Evolutionary conservation across 805 yeast genomes (phyloP), one percentile per base, ranked within the genome.

Genomic region (Ogataea saltuana): DNA sequence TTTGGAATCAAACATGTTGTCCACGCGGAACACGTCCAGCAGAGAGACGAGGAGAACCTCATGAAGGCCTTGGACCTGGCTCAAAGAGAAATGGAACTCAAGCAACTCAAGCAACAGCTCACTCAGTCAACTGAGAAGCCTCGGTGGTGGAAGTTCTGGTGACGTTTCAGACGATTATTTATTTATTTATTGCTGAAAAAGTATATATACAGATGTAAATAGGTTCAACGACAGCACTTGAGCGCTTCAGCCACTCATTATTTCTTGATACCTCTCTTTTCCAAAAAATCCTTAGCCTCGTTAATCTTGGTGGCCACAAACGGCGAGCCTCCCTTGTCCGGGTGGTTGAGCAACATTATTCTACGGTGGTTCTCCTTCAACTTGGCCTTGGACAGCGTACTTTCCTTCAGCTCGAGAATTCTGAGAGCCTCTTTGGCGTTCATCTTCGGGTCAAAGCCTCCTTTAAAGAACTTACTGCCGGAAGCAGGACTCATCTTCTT

Each of bases 401-500:
- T 70, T 61, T 85, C 93, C 51, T 77, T 81, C 55, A 89, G 70
- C 57, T 84, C 85, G 54, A 91, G 75, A 22, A 91, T 86, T 60
- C 80, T 89, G 48, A 89, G 72, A 3, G 97, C 97, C 62, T 91
- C 99, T 54, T 78, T 83, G 33, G 90, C 83, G 45, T 77, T 75
- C 96, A 91, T 88, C 64, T 91, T 93, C n/a, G 78, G 64, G 27
- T 90, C 97, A 67, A 91, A 91, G 1, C 96, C 88, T 44, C 98
- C 99, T 61, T 82, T 88, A 60, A 74, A 69, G 59, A 82, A 91
- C 16, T 84, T 80, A 51, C 80, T 77, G 44, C 73, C 71, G 17
- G 76, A 61, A 29, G 88, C 85, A n/a, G 88, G 85, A 49, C 81
- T 84, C 29, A 71, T 65, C 49, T 74, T 77, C 62, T 81, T 85